These are phyloP conservation scores for Neocucurbitaria cava DNA, from an alignment of 2,329 filamentous ascomycete genomes.

Conservation along the genomic window DNA sequence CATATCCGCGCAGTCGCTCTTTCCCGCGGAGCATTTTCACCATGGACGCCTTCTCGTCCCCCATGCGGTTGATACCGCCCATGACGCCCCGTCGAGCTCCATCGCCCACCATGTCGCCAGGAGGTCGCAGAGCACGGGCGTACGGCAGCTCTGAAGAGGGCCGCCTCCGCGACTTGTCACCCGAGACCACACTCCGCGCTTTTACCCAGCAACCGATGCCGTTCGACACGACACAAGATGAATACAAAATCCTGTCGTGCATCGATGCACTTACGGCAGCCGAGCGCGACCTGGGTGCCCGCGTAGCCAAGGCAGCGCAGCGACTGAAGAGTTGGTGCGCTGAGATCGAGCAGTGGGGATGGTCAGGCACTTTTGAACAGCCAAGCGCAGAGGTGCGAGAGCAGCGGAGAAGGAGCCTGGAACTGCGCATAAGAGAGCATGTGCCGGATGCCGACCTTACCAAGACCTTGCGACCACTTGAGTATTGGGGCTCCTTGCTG, in stretches of 20 bases:
- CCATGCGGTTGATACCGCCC: slow-evolving; percentile 40
- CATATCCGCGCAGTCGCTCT: slow-evolving; percentile 28
- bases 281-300: slow-evolving; percentile 75
- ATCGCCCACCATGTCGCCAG: slow-evolving; percentile 46
- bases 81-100: slow-evolving; percentile 39
- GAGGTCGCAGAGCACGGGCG: slow-evolving; percentile 32
- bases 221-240: slow-evolving; percentile 50
- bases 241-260: slow-evolving; percentile 57
- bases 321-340: slow-evolving; percentile 76
- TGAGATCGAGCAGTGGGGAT: slow-evolving; percentile 71
- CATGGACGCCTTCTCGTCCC: slow-evolving; percentile 40
- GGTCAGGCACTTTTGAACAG: slow-evolving; percentile 59
- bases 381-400: slow-evolving; percentile 41
- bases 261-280: slow-evolving; percentile 68
- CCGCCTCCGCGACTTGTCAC: slow-evolving; percentile 47
- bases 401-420: slow-evolving; percentile 38
- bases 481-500: slow-evolving; percentile 75
- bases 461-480: slow-evolving; percentile 35
- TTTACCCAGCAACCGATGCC: slow-evolving; percentile 54
- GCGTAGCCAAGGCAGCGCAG: slow-evolving; percentile 73
- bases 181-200: slow-evolving; percentile 52
- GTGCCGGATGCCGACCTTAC: slow-evolving; percentile 31
- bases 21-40: slow-evolving; percentile 19
- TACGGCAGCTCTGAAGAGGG: slow-evolving; percentile 38
- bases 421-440: slow-evolving; percentile 41